Evolutionary conservation across 495 filamentous ascomycete genomes (phyloP).

Genomic region (Aspergillus olivimuriae): DNA sequence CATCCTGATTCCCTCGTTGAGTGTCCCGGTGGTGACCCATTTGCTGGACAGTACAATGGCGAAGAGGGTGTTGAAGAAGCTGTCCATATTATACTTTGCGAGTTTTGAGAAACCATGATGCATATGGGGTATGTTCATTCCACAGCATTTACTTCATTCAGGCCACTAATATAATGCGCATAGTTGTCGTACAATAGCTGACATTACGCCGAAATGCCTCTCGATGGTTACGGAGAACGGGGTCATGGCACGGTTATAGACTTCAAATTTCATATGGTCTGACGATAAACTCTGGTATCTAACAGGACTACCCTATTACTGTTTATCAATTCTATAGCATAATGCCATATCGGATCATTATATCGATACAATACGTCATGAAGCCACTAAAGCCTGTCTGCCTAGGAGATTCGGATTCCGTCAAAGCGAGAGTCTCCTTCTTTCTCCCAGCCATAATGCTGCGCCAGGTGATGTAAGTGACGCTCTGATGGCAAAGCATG

Average conservation of each 20-base stretch:
- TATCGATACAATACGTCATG: too few species aligned
- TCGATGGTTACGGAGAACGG: not conserved
- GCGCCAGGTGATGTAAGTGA: not conserved
- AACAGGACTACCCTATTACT: too few species aligned
- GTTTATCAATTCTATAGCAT: too few species aligned
- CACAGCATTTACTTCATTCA: not conserved
- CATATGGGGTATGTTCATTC: not conserved
- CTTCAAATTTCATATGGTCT: too few species aligned
- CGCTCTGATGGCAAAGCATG: not conserved
- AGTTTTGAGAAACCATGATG: not conserved
- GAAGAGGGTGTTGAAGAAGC: conserved; percentile 1
- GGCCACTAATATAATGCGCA: not conserved
- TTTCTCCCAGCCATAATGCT: not conserved
- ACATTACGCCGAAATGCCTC: not conserved
- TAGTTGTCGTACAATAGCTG: conserved; percentile 4
- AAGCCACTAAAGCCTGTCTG: too few species aligned
- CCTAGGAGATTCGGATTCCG: too few species aligned
- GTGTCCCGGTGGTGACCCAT: not conserved
- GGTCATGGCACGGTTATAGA: not conserved
- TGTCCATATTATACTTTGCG: not conserved
- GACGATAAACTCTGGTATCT: too few species aligned
- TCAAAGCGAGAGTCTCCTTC: not conserved
- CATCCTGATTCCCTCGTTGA: conserved; percentile 6
- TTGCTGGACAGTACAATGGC: conserved; percentile 3
- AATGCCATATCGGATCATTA: too few species aligned